Base-by-base conservation (phyloP, 2,329 filamentous ascomycete genomes). In the Claviceps sp. region DNA sequence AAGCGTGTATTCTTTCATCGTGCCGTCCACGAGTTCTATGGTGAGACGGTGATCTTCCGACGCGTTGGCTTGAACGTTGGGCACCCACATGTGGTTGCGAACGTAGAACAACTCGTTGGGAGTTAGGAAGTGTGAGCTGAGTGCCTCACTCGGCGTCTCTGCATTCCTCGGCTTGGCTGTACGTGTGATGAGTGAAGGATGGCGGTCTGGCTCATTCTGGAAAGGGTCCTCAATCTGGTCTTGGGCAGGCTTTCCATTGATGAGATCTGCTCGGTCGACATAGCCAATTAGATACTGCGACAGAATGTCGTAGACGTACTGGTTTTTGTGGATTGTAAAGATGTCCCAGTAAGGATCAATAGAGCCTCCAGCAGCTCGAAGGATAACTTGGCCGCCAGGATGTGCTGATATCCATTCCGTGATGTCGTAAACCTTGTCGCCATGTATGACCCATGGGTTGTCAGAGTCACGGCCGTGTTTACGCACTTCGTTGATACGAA, bases 261-360 rank as follows among this genome's bases (percentile, higher is more conserved):
- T 65, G 2, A 85, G 71, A 59, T 86, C 82, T 10, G 67, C 70
- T 1, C 66, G 64, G 56, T 85, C 75, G 2, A 86, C 72, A 47
- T 74, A 75, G 30, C 82, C 82, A 47, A 86, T 80, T 26, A 76
- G 68, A 60, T 81, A 86, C 57, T 80, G 74, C n/a, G 78, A 72
- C 0, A 86, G 69, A 42, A 85, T 82, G 49, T 84, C 78, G 54
- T 75, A 74, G 5, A 85, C 80, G 54, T 85, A 78, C 43, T 78
- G 71, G 17, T 75, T 73, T 62, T 85, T 81, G 68, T 86, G 82
- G 54, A 85, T 85, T 47, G 75, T 72, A 61, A 86, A 86, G 50
- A 86, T 83, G 54, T 84, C 71, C 82, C 82, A 86, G 65, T 84
- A 85, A 0, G 77, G 75, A 50, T 86, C 82, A 48, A 86, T 76